These are phyloP conservation scores for Cryphonectria naterciae DNA, from an alignment of 2,329 filamentous ascomycete species.

Conservation along the genomic window DNA sequence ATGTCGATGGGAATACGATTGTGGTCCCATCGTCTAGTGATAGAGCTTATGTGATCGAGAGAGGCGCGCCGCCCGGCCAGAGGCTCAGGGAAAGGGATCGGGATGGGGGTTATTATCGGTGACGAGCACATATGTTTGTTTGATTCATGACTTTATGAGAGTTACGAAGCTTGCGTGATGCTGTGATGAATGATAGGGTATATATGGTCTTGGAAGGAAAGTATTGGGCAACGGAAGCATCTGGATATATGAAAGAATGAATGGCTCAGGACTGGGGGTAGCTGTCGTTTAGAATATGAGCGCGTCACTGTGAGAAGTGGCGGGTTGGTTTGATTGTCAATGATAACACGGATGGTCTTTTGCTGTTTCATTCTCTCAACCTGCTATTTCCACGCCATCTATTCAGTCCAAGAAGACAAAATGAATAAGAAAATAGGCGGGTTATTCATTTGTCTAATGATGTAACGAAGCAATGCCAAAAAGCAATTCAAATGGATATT, in stretches of 20 bases:
- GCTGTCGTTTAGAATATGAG: neutral
- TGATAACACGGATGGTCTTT: neutral
- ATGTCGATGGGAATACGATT: conserved; percentile 22
- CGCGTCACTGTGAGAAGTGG: neutral
- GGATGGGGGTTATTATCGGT: conserved; percentile 22
- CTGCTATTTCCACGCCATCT: neutral
- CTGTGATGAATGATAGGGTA: neutral
- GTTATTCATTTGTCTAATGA: neutral
- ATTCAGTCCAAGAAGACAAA: neutral
- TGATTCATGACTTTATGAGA: neutral
- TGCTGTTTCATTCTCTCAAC: neutral
- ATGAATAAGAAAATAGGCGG: no score
- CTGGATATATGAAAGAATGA: neutral
- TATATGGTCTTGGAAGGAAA: neutral
- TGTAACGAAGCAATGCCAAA: neutral
- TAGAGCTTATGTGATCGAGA: conserved; percentile 17
- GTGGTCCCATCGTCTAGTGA: conserved; percentile 24
- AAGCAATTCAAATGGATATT: neutral
- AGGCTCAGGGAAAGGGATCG: conserved; percentile 11
- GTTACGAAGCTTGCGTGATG: neutral
- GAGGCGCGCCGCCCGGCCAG: conserved; percentile 18
- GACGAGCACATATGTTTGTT: neutral
- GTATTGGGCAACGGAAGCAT: neutral
- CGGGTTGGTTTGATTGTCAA: neutral
- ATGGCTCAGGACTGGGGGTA: neutral